Base-by-base conservation (phyloP, 1,284 basidiomycete genomes). In the Marasmius sp. region DNA sequence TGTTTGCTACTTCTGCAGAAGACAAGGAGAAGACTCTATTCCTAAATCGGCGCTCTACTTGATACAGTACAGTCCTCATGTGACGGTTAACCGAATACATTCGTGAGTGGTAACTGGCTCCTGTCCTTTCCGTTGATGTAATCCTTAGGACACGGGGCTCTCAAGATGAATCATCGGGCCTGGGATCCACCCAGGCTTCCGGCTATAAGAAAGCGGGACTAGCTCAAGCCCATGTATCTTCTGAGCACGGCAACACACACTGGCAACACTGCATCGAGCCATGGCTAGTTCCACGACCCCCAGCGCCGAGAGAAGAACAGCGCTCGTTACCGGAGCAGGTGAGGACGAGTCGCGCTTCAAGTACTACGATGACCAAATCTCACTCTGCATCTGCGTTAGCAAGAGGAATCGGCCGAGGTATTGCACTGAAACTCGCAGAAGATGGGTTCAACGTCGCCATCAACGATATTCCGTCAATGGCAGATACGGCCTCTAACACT, bases 331-430 rank as follows among this genome's bases (percentile, higher is more conserved):
- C 10, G 48, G 48, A 11, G 48, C 48, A 49, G 48, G 48, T 49
- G 18, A 49, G 18, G 18, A 49, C 18, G 18, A 6, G 18, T 10
- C 18, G 11, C 10, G 27, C 14, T 45, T n/a, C 27, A 20, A 18
- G 18, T 18, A n/a, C 18, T 18, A n/a, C 18, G 18, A 49, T 20
- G 11, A 2, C 14, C 48, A 11, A 11, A 20, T 20, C 1, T 20
- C 10, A n/a, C 27, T 27, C 48, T n/a, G 11, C 43, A 18, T 14
- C 18, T 6, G 18, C 12, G 6, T 20, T 72, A 6, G 75, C 72
- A 3, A 77, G 77, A 66, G 79, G 80, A 43, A 78, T 81, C 58
- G 79, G 80, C 7, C 72, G 72, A 48, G 75, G 77, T 59, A 79
- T 81, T 63, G 74, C 79, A 20, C 61, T 73, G 55, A 74, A 78